Evolutionary conservation across 768 basidiomycete species (phyloP), one percentile per base, ranked within the genome.

Genomic region (Daedaleopsis sinensis): DNA sequence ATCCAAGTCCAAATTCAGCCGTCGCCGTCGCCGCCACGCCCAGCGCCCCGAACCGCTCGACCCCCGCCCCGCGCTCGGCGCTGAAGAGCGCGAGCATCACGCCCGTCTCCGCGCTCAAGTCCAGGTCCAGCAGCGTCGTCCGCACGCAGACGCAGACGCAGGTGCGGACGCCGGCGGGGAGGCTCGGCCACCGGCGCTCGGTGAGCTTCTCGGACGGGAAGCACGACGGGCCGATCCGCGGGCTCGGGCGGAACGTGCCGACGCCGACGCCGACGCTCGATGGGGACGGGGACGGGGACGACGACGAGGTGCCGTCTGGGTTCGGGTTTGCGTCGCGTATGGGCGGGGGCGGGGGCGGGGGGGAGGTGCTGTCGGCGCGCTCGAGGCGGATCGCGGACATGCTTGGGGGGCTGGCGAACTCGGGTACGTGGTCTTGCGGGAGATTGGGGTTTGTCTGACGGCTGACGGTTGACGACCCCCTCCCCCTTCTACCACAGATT

Each of bases 171-270:
- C 89, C 88, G n/a, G 73, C 80, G 42, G 78, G 78, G 51, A 76
- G 70, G 55, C 65, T 74, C 16, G 74, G 76, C 13, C 85, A 88
- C 66, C 84, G 88, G n/a, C 83, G 94, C 42, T 94, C 91, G 46
- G 96, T 99, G 59, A 96, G 94, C 73, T 99, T 99, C 77, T 97
- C 95, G 24, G 97, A 99, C 71, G 97, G 97, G 6, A 90, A 88
- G 71, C 84, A 83, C 62, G 88, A 90, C 36, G 96, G 96, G 2
- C 94, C 92, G n/a, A 97, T 97, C 49, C 78, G 79, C 55, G 93
- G 89, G 4, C 73, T 89, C 46, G 74, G 72, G 48, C 69, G 77
- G 48, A 78, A 77, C 52, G 74, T 73, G 39, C 74, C 75, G 16
- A 77, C 76, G 15, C 81, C 75, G 19, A 77, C 52, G 39, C 74